Conservation (phyloP, 257 asterid species). For the Haberlea rhodopensis region DNA sequence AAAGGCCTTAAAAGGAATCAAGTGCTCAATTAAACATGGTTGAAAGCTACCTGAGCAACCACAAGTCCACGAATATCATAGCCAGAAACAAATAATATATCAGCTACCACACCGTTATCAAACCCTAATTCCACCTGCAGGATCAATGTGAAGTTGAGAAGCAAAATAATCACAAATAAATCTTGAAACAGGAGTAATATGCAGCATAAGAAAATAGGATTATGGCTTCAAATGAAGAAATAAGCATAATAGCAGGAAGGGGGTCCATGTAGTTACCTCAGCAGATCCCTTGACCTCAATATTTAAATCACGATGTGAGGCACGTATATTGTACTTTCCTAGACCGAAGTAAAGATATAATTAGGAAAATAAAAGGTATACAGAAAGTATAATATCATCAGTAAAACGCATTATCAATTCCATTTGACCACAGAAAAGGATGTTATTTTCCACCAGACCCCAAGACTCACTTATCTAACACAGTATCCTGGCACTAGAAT, state of each 20-base stretch:
- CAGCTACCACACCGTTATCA: constrained; percentile 59
- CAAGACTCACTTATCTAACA: constrained; percentile 15
- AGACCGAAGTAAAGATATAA: constrained; percentile 29
- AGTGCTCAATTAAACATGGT: background rate
- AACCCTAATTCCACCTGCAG: constrained; percentile 84
- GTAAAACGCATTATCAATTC: constrained; percentile 4
- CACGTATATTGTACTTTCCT: constrained; percentile 78
- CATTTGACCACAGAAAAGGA: constrained; percentile 4
- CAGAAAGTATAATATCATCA: constrained; percentile 17
- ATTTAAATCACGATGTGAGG: constrained; percentile 68
- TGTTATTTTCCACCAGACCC: constrained; percentile 20
- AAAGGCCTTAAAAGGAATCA: constrained; percentile 11
- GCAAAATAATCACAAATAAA: constrained; percentile 13
- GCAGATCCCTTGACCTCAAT: constrained; percentile 73
- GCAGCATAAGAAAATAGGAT: background rate
- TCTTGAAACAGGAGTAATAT: constrained; percentile 4
- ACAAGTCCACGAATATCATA: constrained; percentile 85
- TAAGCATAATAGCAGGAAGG: constrained; percentile 16
- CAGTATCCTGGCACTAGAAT: constrained; percentile 17
- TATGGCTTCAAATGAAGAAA: background rate
- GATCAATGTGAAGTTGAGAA: constrained; percentile 22
- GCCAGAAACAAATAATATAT: constrained; percentile 73
- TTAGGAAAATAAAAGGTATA: constrained; percentile 11
- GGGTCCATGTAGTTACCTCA: constrained; percentile 49
- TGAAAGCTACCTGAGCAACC: constrained; percentile 76